Evolutionary conservation across 495 filamentous ascomycete genomes (phyloP).

Genomic region (Talaromyces adpressus): DNA sequence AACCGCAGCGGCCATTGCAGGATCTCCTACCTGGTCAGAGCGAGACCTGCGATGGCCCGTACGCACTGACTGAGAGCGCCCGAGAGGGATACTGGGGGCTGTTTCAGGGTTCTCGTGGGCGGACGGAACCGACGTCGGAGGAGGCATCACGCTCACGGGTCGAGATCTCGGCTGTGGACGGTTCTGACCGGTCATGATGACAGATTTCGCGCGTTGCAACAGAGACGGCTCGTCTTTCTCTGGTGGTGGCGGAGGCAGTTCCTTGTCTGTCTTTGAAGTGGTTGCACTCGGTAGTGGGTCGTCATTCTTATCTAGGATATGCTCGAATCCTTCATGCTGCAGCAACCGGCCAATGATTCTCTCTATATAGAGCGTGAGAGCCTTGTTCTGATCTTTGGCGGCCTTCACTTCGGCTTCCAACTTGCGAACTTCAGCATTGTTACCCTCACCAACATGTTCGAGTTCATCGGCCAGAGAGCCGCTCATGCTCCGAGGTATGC

Average conservation of each 20-base stretch:
- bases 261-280: slow-evolving; percentile 56
- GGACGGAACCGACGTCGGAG: slow-evolving; percentile 36
- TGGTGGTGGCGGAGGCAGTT: slow-evolving; percentile 73
- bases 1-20: slow-evolving; percentile 52
- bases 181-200: slow-evolving; percentile 38
- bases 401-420: slow-evolving; percentile 72
- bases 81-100: slow-evolving; percentile 75
- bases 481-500: slow-evolving; percentile 28
- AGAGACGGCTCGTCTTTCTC: slow-evolving; percentile 50
- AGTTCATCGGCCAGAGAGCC: slow-evolving; percentile 85
- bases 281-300: slow-evolving; percentile 16
- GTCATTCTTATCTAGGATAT: slow-evolving; percentile 58
- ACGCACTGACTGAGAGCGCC: slow-evolving; percentile 56
- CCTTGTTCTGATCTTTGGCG: slow-evolving; percentile 94
- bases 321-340: slow-evolving; percentile 89
- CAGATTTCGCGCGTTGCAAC: slow-evolving; percentile 75
- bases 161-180: slow-evolving; percentile 45
- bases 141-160: slow-evolving; percentile 56
- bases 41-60: slow-evolving; percentile 51
- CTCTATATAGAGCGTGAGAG: slow-evolving; percentile 93
- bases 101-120: slow-evolving; percentile 65
- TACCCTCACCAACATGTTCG: slow-evolving; percentile 51
- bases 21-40: slow-evolving; percentile 62
- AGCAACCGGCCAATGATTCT: slow-evolving; percentile 93
- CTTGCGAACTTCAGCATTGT: slow-evolving; percentile 51